Conservation (phyloP, 352 stramenopile genomes). For the Pythium graminicola region DNA sequence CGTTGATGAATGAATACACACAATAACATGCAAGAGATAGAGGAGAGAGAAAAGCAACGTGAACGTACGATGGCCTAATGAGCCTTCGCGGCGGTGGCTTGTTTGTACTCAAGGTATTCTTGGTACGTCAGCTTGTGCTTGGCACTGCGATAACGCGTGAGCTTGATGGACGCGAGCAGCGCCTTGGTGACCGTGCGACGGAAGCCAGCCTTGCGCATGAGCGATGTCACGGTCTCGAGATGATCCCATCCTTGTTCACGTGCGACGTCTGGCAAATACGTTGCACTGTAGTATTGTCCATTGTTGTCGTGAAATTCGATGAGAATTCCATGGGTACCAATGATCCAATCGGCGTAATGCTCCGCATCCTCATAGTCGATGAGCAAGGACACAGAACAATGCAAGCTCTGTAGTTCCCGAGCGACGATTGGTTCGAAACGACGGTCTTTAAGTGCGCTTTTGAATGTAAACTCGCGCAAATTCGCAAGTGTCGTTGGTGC, state of each 20-base stretch:
- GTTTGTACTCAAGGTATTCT: slow-evolving; percentile 69
- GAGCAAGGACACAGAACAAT: slow-evolving; percentile 78
- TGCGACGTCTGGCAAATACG: slow-evolving; percentile 72
- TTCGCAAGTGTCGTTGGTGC: slow-evolving; percentile 56
- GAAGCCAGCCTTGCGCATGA: slow-evolving; percentile 77
- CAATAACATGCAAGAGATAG: too few relatives aligned
- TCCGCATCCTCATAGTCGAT: slow-evolving; percentile 70
- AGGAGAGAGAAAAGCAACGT: background rate
- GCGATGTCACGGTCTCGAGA: slow-evolving; percentile 63
- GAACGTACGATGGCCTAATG: background rate
- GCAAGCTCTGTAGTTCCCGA: slow-evolving; percentile 54
- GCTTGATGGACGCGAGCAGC: slow-evolving; percentile 58
- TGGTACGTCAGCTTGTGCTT: slow-evolving; percentile 80
- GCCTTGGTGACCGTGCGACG: slow-evolving; percentile 40
- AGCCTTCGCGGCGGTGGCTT: slow-evolving; percentile 5
- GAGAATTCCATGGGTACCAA: slow-evolving; percentile 73
- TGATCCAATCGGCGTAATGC: slow-evolving; percentile 79
- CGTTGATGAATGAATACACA: too few relatives aligned
- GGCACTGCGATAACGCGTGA: slow-evolving; percentile 76
- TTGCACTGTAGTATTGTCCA: slow-evolving; percentile 54
- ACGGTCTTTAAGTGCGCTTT: slow-evolving; percentile 68
- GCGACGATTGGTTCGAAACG: slow-evolving; percentile 71
- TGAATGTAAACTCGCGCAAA: slow-evolving; percentile 76
- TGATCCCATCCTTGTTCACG: slow-evolving; percentile 70
- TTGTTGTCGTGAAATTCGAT: slow-evolving; percentile 62